Conservation (phyloP, 1,139 yeast genomes). For the Pichia sp. region DNA sequence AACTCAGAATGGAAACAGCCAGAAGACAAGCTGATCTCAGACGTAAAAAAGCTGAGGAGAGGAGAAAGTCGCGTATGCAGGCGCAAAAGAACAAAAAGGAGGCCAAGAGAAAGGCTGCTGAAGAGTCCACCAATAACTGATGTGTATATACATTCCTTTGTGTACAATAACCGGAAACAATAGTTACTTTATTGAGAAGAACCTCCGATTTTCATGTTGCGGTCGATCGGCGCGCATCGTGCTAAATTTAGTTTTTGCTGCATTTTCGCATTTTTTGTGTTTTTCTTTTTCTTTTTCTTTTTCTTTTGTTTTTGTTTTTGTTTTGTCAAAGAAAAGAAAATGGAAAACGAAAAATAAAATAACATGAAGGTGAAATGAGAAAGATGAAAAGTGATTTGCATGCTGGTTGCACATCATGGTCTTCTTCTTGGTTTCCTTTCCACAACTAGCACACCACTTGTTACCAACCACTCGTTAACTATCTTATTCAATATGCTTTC, state of each 20-base stretch:
- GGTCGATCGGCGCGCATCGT: not conserved
- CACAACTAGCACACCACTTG: not conserved
- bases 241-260: not conserved
- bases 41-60: conserved; percentile 24
- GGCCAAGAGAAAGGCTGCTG: not conserved
- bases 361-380: no score
- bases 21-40: conserved; percentile 22
- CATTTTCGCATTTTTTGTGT: no score
- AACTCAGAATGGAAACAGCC: conserved; percentile 20
- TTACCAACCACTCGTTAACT: not conserved
- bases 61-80: conserved; percentile 13
- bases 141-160: not conserved
- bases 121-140: not conserved
- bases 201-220: not conserved
- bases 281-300: not conserved
- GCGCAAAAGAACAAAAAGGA: conserved; percentile 4
- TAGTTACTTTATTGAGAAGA: not conserved
- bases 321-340: not conserved
- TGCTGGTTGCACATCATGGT: no score
- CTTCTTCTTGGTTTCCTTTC: not conserved
- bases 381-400: no score
- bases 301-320: not conserved
- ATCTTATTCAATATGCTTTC: conserved; percentile 10
- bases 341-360: no score
- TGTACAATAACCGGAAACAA: not conserved